These are phyloP conservation scores for Zygoascus biomembranicola DNA, from an alignment of 805 yeast genomes.

Conservation along the genomic window DNA sequence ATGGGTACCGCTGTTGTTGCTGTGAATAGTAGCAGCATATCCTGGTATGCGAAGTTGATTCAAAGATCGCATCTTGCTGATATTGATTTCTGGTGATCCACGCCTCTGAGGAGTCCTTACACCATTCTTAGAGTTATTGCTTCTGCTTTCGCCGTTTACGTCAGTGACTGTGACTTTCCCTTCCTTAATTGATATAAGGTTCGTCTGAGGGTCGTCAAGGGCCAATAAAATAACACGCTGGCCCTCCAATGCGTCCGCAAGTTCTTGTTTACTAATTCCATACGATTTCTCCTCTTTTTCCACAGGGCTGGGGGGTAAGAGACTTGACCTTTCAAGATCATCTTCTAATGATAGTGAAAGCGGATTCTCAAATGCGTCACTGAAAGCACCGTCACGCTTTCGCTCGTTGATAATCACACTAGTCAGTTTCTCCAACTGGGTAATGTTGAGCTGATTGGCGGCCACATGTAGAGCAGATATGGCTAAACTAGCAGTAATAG, in stretches of 20 bases:
- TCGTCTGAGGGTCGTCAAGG: background rate
- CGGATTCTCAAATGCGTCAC: background rate
- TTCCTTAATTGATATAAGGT: background rate
- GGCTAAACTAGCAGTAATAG: background rate
- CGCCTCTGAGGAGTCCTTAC: background rate
- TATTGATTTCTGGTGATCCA: constrained; percentile 2
- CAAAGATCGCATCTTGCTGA: constrained; percentile 13
- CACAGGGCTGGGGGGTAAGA: background rate
- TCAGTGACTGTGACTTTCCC: background rate
- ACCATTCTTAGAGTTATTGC: background rate
- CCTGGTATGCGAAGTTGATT: constrained; percentile 9
- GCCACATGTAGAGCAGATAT: background rate
- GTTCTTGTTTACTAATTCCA: background rate
- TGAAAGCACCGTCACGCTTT: background rate
- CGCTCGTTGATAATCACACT: background rate
- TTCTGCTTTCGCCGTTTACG: background rate
- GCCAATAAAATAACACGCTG: background rate
- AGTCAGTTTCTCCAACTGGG: background rate
- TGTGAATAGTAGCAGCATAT: constrained; percentile 4
- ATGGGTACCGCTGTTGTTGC: background rate
- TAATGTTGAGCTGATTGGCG: background rate
- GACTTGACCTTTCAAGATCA: background rate
- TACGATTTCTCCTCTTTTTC: background rate
- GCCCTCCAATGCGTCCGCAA: background rate
- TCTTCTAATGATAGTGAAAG: background rate